phyloP scores from a whole-genome alignment of 495 filamentous ascomycete species.

The Thermothielavioides terrestris region DNA sequence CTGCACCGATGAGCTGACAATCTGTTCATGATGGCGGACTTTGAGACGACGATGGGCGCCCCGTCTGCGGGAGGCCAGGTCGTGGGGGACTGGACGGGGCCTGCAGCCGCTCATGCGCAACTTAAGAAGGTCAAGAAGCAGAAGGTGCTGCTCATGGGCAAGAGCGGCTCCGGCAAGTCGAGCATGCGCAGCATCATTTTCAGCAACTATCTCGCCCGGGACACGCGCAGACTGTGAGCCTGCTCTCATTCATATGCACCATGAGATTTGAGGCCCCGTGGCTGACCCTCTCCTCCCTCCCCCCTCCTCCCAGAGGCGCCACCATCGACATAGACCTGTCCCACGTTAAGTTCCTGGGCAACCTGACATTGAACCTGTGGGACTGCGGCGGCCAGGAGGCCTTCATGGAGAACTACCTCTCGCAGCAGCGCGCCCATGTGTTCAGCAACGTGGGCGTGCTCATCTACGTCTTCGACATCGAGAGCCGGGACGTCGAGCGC shows the following conservation, averaged over 20 bases:
- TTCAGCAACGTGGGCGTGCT: constrained; percentile 94
- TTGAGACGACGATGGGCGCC: constrained; percentile 9
- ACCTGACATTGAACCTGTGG: constrained; percentile 94
- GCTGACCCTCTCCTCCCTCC: neutral
- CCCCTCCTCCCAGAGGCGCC: constrained; percentile 49
- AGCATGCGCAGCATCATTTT: constrained; percentile 98
- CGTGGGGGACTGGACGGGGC: neutral
- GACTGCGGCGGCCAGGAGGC: constrained; percentile 98
- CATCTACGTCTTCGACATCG: constrained; percentile 99
- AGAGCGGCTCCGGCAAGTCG: constrained; percentile 97
- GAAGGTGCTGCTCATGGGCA: constrained; percentile 65
- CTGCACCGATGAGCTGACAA: constrained; percentile 3
- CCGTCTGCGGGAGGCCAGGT: neutral
- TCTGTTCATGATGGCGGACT: constrained; percentile 18
- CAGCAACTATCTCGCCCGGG: constrained; percentile 93
- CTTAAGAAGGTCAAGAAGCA: constrained; percentile 54
- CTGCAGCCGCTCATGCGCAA: constrained; percentile 19
- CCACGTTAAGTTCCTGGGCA: constrained; percentile 95
- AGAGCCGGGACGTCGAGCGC: constrained; percentile 83
- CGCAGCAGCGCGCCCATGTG: constrained; percentile 86
- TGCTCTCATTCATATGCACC: too few species aligned
- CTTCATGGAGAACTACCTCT: constrained; percentile 96
- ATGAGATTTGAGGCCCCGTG: too few species aligned
- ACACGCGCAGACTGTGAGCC: constrained; percentile 69
- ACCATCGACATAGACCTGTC: constrained; percentile 98